Evolutionary conservation across 805 yeast species (phyloP).

Genomic region (Cyberlindnera petersonii): DNA sequence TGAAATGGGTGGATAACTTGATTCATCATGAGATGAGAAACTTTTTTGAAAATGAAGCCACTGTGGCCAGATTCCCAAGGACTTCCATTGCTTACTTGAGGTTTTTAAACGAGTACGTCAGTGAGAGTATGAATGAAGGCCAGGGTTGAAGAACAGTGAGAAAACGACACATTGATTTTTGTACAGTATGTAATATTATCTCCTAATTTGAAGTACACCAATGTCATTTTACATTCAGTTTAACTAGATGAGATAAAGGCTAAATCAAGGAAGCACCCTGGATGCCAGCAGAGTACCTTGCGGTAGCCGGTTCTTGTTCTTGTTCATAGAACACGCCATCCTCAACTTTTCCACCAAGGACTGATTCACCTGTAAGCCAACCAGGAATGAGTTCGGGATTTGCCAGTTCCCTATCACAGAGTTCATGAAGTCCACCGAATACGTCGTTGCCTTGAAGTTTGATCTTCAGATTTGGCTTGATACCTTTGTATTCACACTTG

Average conservation of each 20-base stretch:
- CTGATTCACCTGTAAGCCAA: constrained; percentile 79
- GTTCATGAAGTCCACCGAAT: constrained; percentile 73
- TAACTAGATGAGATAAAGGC: not conserved
- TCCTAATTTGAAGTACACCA: too few species aligned
- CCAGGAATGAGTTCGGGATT: constrained; percentile 60
- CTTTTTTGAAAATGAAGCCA: constrained; percentile 13
- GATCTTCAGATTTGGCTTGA: constrained; percentile 25
- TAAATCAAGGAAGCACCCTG: not conserved
- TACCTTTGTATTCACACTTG: constrained; percentile 28
- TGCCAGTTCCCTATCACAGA: constrained; percentile 46
- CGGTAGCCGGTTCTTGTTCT: not conserved
- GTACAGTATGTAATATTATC: too few species aligned
- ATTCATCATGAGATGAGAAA: constrained; percentile 13
- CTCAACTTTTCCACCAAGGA: constrained; percentile 44
- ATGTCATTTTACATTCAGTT: not conserved
- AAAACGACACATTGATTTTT: too few species aligned
- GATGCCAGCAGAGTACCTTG: not conserved
- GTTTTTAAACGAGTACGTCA: constrained; percentile 19
- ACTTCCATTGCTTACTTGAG: constrained; percentile 11
- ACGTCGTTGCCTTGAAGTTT: constrained; percentile 62
- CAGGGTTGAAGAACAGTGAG: constrained; percentile 7
- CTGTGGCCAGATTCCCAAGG: constrained; percentile 14
- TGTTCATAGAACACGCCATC: constrained; percentile 30
- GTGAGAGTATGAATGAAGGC: constrained; percentile 18
- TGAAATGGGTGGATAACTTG: constrained; percentile 10